These are phyloP conservation scores for Solanum sejunctum DNA, from an alignment of 257 asterid genomes.

Conservation along the genomic window DNA sequence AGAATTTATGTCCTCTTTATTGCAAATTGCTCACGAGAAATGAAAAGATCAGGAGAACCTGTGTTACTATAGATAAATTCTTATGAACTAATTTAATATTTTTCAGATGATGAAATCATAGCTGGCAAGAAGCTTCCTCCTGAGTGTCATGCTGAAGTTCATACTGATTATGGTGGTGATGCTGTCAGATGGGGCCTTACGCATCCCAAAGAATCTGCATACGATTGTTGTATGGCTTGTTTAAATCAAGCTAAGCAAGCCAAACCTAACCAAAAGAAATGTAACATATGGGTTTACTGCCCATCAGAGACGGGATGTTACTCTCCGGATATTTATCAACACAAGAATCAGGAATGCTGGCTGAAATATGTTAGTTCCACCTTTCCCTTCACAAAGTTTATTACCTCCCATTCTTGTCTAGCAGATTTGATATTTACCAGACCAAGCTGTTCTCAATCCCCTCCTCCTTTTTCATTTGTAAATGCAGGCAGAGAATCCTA, in stretches of 20 bases:
- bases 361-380: slow-evolving; percentile 60
- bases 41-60: background rate
- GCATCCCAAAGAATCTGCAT: slow-evolving; percentile 85
- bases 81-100: background rate
- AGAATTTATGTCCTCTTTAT: background rate
- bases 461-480: background rate
- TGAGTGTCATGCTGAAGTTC: slow-evolving; percentile 69
- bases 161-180: slow-evolving; percentile 74
- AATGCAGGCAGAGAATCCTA: slow-evolving; percentile 72
- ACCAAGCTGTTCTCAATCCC: background rate
- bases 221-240: slow-evolving; percentile 93
- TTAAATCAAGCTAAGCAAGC: slow-evolving; percentile 69
- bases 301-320: slow-evolving; percentile 73
- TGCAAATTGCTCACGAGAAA: background rate
- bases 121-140: slow-evolving; percentile 81
- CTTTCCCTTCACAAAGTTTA: background rate
- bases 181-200: slow-evolving; percentile 96
- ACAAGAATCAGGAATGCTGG: slow-evolving; percentile 89
- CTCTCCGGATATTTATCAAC: slow-evolving; percentile 88
- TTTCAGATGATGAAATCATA: slow-evolving; percentile 47
- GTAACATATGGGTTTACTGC: slow-evolving; percentile 92
- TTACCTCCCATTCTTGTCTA: background rate
- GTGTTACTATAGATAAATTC: background rate
- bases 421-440: background rate
- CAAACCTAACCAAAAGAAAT: slow-evolving; percentile 40